These are phyloP conservation scores for Thielaviopsis cerberus DNA, from an alignment of 2,329 filamentous ascomycete genomes.

Conservation along the genomic window DNA sequence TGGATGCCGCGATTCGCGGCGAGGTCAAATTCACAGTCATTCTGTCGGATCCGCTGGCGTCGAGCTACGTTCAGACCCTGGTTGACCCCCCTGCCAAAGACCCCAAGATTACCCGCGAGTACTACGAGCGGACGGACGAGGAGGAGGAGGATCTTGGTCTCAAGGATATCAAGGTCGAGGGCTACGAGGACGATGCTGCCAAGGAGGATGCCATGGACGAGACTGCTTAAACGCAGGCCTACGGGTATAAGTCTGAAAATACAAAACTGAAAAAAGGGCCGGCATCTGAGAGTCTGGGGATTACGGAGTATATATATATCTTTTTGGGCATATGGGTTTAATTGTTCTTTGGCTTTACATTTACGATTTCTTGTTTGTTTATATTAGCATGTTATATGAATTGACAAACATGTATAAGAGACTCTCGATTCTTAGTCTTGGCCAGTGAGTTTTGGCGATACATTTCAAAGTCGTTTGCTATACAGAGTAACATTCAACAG, in stretches of 20 bases:
- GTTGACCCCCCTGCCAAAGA: constrained; percentile 54
- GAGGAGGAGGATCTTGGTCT: constrained; percentile 88
- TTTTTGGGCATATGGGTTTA: background rate
- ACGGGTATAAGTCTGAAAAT: background rate
- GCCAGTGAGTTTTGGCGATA: background rate
- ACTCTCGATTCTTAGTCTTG: background rate
- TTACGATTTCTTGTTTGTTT: background rate
- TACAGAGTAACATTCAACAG: background rate
- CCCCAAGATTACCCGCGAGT: constrained; percentile 60
- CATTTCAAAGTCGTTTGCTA: background rate
- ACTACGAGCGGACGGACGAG: constrained; percentile 73
- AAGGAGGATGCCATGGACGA: constrained; percentile 14
- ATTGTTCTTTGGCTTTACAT: background rate
- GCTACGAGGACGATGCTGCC: constrained; percentile 45
- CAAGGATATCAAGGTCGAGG: constrained; percentile 80
- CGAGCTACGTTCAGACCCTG: constrained; percentile 84
- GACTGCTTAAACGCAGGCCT: constrained; percentile 1
- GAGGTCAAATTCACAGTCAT: constrained; percentile 65
- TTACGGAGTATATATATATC: background rate
- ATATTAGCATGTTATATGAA: background rate
- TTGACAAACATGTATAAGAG: background rate
- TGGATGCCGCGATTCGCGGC: constrained; percentile 64
- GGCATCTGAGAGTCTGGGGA: background rate
- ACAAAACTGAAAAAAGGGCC: background rate
- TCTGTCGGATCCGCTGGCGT: constrained; percentile 72